These are phyloP conservation scores for Polychytrium aggregatum DNA, from an alignment of 192 early-diverging fungal genomes.

Conservation along the genomic window DNA sequence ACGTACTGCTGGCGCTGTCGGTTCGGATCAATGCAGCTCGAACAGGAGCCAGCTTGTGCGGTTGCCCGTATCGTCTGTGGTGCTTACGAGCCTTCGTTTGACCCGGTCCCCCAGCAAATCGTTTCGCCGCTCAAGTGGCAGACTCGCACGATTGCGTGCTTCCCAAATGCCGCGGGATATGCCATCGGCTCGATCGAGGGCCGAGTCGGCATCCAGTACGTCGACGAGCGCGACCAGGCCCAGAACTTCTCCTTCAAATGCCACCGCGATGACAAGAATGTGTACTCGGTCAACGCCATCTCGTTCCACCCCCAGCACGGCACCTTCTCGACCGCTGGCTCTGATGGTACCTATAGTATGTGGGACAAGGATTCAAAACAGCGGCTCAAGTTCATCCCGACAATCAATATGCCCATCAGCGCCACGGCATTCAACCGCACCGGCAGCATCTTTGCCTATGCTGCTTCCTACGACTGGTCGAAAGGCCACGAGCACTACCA, in stretches of 20 bases:
- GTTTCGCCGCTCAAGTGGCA: conserved; percentile 72
- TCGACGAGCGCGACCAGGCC: conserved; percentile 62
- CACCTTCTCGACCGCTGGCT: conserved; percentile 78
- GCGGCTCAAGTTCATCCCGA: conserved; percentile 64
- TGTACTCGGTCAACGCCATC: conserved; percentile 55
- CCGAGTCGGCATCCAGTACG: conserved; percentile 82
- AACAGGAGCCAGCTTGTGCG: too few relatives aligned
- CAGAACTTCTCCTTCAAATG: conserved; percentile 81
- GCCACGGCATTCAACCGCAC: conserved; percentile 68
- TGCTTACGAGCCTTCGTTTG: conserved; percentile 1
- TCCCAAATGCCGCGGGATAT: conserved; percentile 66
- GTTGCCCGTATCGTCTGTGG: too few relatives aligned
- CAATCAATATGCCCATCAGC: conserved; percentile 53
- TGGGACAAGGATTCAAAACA: conserved; percentile 94
- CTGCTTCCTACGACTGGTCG: conserved; percentile 55
- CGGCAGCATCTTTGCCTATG: conserved; percentile 88
- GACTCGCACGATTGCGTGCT: conserved; percentile 73
- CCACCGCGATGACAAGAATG: conserved; percentile 61
- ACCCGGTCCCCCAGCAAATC: conserved; percentile 10
- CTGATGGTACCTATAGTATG: conserved; percentile 77
- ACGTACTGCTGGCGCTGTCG: too few relatives aligned
- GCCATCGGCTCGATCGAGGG: conserved; percentile 92
- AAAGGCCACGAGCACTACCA: conserved; percentile 63
- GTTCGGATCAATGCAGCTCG: not conserved
- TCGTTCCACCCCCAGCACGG: conserved; percentile 76